Percentiles rank a stretch among this genome's conserved stretches.
Evolutionary conservation across 352 stramenopile species (phyloP).

Genomic region (Globisporangium parvum): DNA sequence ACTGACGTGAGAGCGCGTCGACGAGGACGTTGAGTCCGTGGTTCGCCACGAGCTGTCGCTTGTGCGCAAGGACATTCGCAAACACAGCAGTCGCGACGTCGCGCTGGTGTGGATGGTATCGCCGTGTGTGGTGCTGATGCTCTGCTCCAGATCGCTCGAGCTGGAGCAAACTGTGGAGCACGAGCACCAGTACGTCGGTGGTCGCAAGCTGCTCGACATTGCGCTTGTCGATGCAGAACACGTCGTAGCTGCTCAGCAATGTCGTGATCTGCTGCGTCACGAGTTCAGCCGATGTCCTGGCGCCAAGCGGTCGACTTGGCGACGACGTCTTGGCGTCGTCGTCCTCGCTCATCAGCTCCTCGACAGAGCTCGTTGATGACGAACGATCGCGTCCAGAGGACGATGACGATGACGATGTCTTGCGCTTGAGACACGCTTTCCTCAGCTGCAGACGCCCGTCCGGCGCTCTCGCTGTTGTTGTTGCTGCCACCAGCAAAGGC

Average conservation of each 20-base stretch:
- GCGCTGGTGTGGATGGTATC: not conserved
- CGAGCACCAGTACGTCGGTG: slow-evolving; percentile 23
- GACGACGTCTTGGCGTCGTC: not conserved
- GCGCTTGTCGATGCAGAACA: slow-evolving; percentile 30
- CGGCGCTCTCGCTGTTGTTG: too few relatives aligned
- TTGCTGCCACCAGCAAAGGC: too few relatives aligned
- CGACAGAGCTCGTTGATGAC: not conserved
- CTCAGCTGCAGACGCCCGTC: slow-evolving; percentile 8
- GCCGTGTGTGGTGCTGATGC: slow-evolving; percentile 2
- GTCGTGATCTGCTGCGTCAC: not conserved
- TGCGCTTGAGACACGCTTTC: slow-evolving; percentile 54
- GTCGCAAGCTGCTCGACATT: slow-evolving; percentile 17
- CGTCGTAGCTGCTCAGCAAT: slow-evolving; percentile 22
- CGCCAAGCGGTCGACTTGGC: too few relatives aligned
- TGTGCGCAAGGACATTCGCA: slow-evolving; percentile 21
- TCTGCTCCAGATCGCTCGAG: slow-evolving; percentile 12
- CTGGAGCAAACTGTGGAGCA: slow-evolving; percentile 44
- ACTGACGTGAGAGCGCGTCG: slow-evolving; percentile 9
- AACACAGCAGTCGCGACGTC: slow-evolving; percentile 20
- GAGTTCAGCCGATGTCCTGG: not conserved
- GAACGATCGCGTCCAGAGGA: not conserved
- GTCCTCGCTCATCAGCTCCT: not conserved
- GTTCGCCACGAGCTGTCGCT: slow-evolving; percentile 36
- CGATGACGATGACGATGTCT: slow-evolving; percentile 11
- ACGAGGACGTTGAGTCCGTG: slow-evolving; percentile 27